Base-by-base conservation (phyloP, 495 filamentous ascomycete genomes). In the Penicillium macrosclerotiorum region DNA sequence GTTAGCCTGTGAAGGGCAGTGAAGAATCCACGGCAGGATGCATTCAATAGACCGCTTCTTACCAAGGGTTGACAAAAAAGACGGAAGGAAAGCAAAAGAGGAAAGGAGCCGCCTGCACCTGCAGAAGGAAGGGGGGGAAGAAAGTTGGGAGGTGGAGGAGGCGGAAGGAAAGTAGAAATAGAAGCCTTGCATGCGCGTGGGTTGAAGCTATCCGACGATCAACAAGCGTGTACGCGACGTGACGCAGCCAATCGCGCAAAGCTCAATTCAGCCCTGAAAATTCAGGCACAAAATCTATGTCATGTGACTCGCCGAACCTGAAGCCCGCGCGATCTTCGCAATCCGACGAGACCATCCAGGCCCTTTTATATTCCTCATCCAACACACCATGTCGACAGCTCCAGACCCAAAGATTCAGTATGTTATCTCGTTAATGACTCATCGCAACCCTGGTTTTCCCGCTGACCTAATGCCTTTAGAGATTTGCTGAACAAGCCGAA, bases 401-500 rank as follows among this genome's bases (percentile, higher is more conserved):
- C 55, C 56, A 35, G 85, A 90, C 66, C 69, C 77, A 57, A 89
- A 89, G 74, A 83, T 90, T 32, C 83, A 87, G 87, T 91, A 77
- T 47, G 81, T 73, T 49, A 49, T 39, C 34, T 42, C 42, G 57
- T 49, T 25, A 48, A 59, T 55, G 45, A 58, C 44, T 55, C 55
- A 51, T 35, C 34, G 22, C 14, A 18, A 31, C 3, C 12, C 20
- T 5, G 11, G 11, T 35, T 37, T 54, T 41, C 29, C 40, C 25
- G 20, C 52, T 49, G 34, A 55, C 38, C 26, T 39, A 17, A 47
- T 47, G 13, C 29, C 19, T 18, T 54, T 61, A 92, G 88, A 70
- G 87, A 92, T 54, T 80, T 92, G 45, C 78, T 90, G 43, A 80
- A 77, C 56, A 92, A 92, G 75, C 85, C 87, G 32, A 83, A 85